Evolutionary conservation across 345 rosid genomes (phyloP), one percentile per base, ranked within the genome.

Genomic region (Ceriops decandra): DNA sequence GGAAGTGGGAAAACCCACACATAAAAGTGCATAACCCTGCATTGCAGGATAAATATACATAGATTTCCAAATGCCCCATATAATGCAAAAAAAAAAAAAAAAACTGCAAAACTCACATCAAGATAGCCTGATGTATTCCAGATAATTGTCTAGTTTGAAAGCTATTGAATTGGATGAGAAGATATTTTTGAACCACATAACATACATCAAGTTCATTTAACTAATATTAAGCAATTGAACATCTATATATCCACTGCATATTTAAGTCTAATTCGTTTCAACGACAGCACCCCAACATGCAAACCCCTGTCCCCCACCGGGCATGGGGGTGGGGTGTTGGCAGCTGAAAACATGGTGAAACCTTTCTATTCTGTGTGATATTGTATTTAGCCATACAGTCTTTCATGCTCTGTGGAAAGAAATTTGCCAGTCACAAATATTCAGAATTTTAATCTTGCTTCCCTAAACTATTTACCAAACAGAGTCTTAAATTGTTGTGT

Each of bases 11-110:
- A 82, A 92, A 38, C 96, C 96, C 72, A 92, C 95, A 76, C 96
- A 92, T 47, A 92, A 90, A 72, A 92, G 96, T 20, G 97, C 98
- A 82, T 93, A 93, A 0, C 98, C 98, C 98, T 93, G 80, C 70
- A 80, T 60, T 49, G 32, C 7, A 61, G 17, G 38, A 51, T 57
- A 38, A 31, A 30, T 15, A 22, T n/a, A 52, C 22, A 36, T 57
- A 58, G 42, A 17, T 54, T 64, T 30, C 20, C 32, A 65, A 10
- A 15, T 11, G 28, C 26, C 49, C 20, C 21, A 33, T 2, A 31
- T 49, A 21, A 38, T 8, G 24, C 26, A 7, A 60, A 21, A 38
- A 26, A 24, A 59, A 5, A n/a, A n/a, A 33, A 60, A 21, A 38
- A 26, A 24, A 59, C 31, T 16, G 15, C 53, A 61, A 1, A 32